Conservation (phyloP, 345 rosid genomes). For the Anacardium occidentale region DNA sequence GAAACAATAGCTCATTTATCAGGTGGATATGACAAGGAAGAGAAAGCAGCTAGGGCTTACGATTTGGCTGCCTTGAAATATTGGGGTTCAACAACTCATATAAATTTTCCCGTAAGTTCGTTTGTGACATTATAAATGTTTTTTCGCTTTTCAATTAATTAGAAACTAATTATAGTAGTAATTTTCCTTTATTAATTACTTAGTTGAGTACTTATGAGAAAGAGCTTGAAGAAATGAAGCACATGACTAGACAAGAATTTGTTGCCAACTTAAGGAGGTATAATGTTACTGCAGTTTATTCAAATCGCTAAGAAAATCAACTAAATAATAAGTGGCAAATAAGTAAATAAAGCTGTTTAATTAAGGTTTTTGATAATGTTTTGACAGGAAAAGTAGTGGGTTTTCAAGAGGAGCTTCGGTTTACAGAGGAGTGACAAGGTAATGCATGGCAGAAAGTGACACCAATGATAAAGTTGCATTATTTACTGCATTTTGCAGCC, state of each 20-base stretch:
- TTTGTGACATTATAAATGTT: background rate
- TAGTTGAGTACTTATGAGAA: constrained; percentile 72
- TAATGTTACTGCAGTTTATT: no score
- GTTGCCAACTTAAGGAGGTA: constrained; percentile 89
- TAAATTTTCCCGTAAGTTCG: constrained; percentile 72
- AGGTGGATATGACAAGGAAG: constrained; percentile 93
- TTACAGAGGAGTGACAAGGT: constrained; percentile 94
- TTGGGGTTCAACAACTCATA: constrained; percentile 91
- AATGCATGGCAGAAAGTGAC: background rate
- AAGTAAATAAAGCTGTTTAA: constrained; percentile 1
- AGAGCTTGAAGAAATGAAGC: constrained; percentile 68
- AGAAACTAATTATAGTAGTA: background rate
- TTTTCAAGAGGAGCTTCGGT: constrained; percentile 91
- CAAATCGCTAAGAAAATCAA: background rate
- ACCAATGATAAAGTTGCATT: constrained; percentile 30
- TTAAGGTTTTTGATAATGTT: background rate
- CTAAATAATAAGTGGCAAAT: background rate
- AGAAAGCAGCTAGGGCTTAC: constrained; percentile 86
- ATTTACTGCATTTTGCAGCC: constrained; percentile 42
- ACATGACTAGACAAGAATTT: constrained; percentile 86
- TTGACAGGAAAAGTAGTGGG: constrained; percentile 81
- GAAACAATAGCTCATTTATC: constrained; percentile 8
- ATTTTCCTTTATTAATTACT: background rate
- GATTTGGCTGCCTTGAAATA: constrained; percentile 93
- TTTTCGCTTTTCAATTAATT: background rate